Evolutionary conservation across 306 rosid species (phyloP).

Genomic region (Dryas alaskensis): DNA sequence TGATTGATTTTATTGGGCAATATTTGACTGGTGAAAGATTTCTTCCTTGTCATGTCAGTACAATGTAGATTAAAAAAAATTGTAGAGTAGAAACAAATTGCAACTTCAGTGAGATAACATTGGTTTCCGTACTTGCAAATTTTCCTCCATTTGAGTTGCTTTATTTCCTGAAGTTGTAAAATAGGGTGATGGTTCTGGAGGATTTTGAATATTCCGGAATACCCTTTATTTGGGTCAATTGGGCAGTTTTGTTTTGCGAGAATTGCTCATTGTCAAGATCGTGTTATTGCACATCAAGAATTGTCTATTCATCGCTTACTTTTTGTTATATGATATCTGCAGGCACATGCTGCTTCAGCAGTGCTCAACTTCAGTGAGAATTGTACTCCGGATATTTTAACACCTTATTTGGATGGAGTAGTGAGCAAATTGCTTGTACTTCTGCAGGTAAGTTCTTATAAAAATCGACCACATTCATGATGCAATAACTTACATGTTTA

Average conservation of each 20-base stretch:
- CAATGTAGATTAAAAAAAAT: background rate
- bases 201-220: background rate
- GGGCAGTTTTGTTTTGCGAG: background rate
- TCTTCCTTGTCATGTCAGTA: background rate
- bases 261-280: background rate
- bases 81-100: background rate
- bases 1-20: background rate
- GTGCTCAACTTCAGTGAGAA: conserved; percentile 99
- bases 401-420: conserved; percentile 88
- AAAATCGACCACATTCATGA: background rate
- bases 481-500: conserved; percentile 3
- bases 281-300: background rate
- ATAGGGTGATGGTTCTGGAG: background rate
- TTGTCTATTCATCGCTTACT: conserved; percentile 10
- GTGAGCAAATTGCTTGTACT: conserved; percentile 91
- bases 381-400: conserved; percentile 88
- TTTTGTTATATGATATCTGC: conserved; percentile 21
- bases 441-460: conserved; percentile 66
- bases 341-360: conserved; percentile 99
- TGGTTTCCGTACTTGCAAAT: background rate
- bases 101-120: background rate
- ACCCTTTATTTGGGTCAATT: background rate
- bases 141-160: background rate
- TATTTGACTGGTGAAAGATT: background rate
- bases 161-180: background rate